Conservation (phyloP, 495 filamentous ascomycete species). For the Penicillium goetzii region DNA sequence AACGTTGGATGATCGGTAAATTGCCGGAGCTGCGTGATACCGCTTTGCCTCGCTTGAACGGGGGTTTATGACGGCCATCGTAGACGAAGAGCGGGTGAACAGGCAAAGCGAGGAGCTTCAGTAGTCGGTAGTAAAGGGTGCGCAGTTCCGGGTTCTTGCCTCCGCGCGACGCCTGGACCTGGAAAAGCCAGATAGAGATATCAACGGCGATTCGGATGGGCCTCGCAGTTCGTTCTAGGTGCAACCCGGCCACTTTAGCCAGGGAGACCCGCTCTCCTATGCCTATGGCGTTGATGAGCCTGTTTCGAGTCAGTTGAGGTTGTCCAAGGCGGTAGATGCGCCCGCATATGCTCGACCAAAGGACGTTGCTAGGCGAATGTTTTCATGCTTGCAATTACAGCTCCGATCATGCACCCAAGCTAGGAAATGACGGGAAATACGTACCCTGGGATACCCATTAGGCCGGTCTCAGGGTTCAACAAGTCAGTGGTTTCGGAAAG, state of each 20-base stretch:
- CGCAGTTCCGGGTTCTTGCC: slow-evolving; percentile 90
- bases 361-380: slow-evolving; percentile 6
- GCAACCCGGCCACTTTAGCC: slow-evolving; percentile 76
- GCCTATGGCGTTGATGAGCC: slow-evolving; percentile 89
- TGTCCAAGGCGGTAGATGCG: neutral
- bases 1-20: slow-evolving; percentile 58
- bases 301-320: slow-evolving; percentile 41
- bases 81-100: slow-evolving; percentile 95
- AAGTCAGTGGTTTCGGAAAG: slow-evolving; percentile 8
- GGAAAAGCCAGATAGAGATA: slow-evolving; percentile 97
- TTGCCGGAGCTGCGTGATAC: slow-evolving; percentile 45
- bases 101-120: slow-evolving; percentile 76
- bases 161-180: slow-evolving; percentile 82
- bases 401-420: neutral
- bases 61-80: slow-evolving; percentile 87
- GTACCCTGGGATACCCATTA: slow-evolving; percentile 54
- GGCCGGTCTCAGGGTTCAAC: slow-evolving; percentile 19
- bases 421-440: slow-evolving; percentile 2
- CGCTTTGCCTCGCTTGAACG: slow-evolving; percentile 79
- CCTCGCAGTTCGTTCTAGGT: slow-evolving; percentile 67
- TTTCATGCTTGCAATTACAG: neutral
- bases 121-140: slow-evolving; percentile 88
- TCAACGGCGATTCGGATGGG: slow-evolving; percentile 91
- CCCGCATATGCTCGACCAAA: neutral
- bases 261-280: slow-evolving; percentile 78